Conservation (phyloP, 2,329 filamentous ascomycete species). For the Alternaria atra region DNA sequence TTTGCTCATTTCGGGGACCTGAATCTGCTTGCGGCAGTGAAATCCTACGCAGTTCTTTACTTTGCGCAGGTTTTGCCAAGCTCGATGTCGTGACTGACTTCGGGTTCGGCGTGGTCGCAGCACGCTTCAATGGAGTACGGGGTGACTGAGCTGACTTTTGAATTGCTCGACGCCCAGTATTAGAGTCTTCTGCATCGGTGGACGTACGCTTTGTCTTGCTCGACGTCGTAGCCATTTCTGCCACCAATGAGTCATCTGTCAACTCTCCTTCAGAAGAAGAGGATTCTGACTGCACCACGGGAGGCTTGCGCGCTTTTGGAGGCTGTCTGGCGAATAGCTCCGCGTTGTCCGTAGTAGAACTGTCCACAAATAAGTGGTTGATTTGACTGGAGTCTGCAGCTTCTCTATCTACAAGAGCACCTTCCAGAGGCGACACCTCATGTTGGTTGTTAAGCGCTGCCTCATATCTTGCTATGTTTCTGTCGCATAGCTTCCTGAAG, state of each 20-base stretch:
- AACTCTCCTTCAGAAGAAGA: slow-evolving; percentile 23
- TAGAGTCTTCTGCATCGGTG: not conserved
- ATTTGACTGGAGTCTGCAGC: slow-evolving; percentile 14
- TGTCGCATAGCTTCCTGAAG: slow-evolving; percentile 7
- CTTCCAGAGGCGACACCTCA: not conserved
- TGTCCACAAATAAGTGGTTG: slow-evolving; percentile 12
- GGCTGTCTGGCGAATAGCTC: not conserved
- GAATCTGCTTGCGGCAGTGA: not conserved
- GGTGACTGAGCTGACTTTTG: not conserved
- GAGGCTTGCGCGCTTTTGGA: slow-evolving; percentile 16
- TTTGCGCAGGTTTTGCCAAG: not conserved
- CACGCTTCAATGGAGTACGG: not conserved
- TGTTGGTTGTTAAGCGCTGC: slow-evolving; percentile 9
- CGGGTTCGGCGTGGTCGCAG: not conserved
- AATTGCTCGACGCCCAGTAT: not conserved
- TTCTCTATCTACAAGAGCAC: not conserved
- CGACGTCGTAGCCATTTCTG: slow-evolving; percentile 3
- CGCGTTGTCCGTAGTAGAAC: not conserved
- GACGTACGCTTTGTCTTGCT: slow-evolving; percentile 5
- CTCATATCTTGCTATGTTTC: slow-evolving; percentile 29
- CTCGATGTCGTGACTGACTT: not conserved
- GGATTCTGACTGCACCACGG: slow-evolving; percentile 25
- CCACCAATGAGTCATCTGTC: slow-evolving; percentile 17
- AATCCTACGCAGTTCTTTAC: not conserved
- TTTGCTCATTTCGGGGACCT: not conserved